A percentile compares a stretch with the other conserved stretches of the same genome.
phyloP scores from a whole-genome alignment of 1,284 basidiomycete genomes.

The Leccinum subspadiceum region DNA sequence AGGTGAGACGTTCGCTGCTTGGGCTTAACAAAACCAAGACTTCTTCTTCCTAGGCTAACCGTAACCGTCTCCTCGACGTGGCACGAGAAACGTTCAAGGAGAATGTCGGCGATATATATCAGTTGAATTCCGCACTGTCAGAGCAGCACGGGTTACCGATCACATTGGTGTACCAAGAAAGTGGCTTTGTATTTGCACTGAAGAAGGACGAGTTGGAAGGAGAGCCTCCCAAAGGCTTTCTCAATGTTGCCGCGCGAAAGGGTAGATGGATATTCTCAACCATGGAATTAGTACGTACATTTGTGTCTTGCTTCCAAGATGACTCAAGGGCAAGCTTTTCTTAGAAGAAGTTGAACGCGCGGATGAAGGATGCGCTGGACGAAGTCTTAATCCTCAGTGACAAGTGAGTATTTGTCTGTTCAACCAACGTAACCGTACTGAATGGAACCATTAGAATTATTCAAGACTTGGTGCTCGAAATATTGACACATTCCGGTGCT shows the following conservation, averaged over 20 bases:
- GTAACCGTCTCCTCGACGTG: constrained; percentile 83
- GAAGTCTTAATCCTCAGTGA: constrained; percentile 83
- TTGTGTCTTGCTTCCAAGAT: neutral
- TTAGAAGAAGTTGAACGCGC: constrained; percentile 77
- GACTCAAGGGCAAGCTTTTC: neutral
- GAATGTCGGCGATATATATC: constrained; percentile 81
- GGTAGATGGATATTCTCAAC: constrained; percentile 75
- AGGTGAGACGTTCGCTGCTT: constrained; percentile 31
- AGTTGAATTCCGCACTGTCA: constrained; percentile 56
- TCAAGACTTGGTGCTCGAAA: constrained; percentile 62
- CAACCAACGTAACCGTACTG: neutral
- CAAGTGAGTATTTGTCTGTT: constrained; percentile 40
- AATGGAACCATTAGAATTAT: constrained; percentile 55
- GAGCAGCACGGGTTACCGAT: constrained; percentile 65
- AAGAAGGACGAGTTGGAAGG: constrained; percentile 64
- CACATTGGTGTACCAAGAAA: constrained; percentile 65
- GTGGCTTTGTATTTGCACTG: constrained; percentile 68
- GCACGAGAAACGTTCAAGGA: constrained; percentile 92
- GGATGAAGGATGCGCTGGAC: constrained; percentile 81
- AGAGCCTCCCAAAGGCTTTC: constrained; percentile 66
- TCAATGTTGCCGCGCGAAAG: constrained; percentile 66
- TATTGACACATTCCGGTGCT: constrained; percentile 66
- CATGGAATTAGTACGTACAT: constrained; percentile 66
- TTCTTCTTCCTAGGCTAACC: constrained; percentile 53
- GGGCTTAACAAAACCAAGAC: neutral